phyloP scores from a whole-genome alignment of 1,284 basidiomycete genomes.

The Apiotrichum gamsii region DNA sequence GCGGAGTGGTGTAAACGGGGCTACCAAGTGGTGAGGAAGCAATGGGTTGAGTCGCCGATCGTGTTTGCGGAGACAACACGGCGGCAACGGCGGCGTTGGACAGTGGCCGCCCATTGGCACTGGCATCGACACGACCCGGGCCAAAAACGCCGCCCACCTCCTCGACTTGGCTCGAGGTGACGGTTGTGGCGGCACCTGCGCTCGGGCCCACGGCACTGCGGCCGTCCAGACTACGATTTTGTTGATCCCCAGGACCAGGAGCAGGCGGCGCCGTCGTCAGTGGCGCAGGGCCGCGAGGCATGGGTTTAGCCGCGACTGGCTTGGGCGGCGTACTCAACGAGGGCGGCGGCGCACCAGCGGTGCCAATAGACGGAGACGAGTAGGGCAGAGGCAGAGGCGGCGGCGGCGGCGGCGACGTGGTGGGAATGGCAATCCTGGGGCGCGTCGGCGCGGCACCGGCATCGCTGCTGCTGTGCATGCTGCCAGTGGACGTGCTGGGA shows the following conservation, averaged over 20 bases:
- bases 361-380: neutral
- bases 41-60: conserved; percentile 11
- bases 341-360: neutral
- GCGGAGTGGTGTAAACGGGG: conserved; percentile 7
- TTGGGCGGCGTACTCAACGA: neutral
- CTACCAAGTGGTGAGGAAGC: conserved; percentile 23
- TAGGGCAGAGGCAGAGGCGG: neutral
- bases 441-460: neutral
- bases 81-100: too few species aligned
- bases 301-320: neutral
- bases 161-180: too few species aligned
- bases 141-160: too few species aligned
- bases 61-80: too few species aligned
- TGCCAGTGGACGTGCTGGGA: neutral
- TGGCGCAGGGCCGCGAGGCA: neutral
- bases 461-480: neutral
- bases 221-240: too few species aligned
- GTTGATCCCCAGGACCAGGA: too few species aligned
- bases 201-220: conserved; percentile 1
- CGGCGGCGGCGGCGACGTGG: neutral
- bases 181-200: conserved; percentile 4
- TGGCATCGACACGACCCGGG: too few species aligned
- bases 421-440: conserved; percentile 1
- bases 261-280: neutral
- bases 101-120: too few species aligned